Percentiles rank a stretch among this genome's conserved stretches.
Conservation (phyloP, 768 basidiomycete genomes). For the Rhodotorula graminis region DNA sequence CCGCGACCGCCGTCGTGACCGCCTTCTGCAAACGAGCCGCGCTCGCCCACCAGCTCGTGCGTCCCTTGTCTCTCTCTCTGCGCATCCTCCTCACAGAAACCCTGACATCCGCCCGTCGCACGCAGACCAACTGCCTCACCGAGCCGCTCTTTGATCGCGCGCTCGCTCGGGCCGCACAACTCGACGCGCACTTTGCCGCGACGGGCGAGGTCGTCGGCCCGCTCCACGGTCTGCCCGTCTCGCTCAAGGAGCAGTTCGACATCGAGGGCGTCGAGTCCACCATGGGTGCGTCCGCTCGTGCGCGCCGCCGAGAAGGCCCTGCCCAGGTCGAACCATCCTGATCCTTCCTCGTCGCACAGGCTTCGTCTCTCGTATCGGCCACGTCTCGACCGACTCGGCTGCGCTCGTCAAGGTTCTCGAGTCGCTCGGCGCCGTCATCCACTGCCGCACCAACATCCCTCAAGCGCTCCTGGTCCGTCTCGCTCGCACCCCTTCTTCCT, state of each 20-base stretch:
- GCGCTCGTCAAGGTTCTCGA: slow-evolving; percentile 25
- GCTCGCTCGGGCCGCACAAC: slow-evolving; percentile 58
- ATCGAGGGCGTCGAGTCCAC: slow-evolving; percentile 40
- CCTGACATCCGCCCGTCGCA: accelerated
- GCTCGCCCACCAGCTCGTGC: slow-evolving; percentile 69
- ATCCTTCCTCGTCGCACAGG: slow-evolving; percentile 1
- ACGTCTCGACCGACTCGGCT: slow-evolving; percentile 5
- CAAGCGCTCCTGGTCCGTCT: slow-evolving; percentile 36
- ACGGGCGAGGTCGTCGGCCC: slow-evolving; percentile 57
- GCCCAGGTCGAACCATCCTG: neutral
- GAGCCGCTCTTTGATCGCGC: slow-evolving; percentile 74
- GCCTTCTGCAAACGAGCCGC: slow-evolving; percentile 73
- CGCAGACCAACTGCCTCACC: slow-evolving; percentile 54
- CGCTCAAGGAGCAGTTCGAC: slow-evolving; percentile 46
- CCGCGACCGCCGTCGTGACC: slow-evolving; percentile 46
- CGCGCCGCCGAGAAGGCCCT: neutral
- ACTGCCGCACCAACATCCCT: slow-evolving; percentile 39
- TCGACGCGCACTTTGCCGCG: slow-evolving; percentile 60
- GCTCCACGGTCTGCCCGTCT: slow-evolving; percentile 48
- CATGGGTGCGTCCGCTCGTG: no score
- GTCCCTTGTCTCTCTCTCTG: neutral
- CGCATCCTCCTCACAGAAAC: neutral
- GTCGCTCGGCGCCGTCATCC: slow-evolving; percentile 27
- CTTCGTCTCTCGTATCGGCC: slow-evolving; percentile 38
- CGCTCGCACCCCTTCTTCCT: no score